Conservation (phyloP, 352 stramenopile genomes). For the Phytophthora syringae region DNA sequence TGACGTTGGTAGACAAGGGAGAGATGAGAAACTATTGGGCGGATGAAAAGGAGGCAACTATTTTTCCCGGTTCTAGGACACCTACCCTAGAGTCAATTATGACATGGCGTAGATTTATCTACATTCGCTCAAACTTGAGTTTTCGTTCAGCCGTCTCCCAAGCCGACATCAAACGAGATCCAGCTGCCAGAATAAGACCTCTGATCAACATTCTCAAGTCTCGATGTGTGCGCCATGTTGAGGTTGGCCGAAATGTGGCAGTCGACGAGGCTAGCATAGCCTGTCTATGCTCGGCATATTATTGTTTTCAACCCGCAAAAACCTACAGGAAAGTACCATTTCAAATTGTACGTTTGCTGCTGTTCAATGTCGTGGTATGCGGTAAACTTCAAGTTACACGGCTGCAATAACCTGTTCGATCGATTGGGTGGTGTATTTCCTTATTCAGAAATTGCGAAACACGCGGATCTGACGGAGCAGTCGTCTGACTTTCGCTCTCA, state of each 20-base stretch:
- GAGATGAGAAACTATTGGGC: slow-evolving; percentile 17
- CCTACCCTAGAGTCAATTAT: slow-evolving; percentile 11
- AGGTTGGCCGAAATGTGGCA: slow-evolving; percentile 27
- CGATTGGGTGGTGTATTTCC: slow-evolving; percentile 21
- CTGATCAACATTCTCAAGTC: slow-evolving; percentile 35
- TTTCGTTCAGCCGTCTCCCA: neutral
- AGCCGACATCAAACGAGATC: neutral
- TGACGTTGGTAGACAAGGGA: slow-evolving; percentile 1
- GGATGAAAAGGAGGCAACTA: slow-evolving; percentile 1
- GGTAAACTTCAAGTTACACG: slow-evolving; percentile 34
- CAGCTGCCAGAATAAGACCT: slow-evolving; percentile 1
- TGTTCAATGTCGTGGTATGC: slow-evolving; percentile 39
- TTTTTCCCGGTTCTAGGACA: neutral
- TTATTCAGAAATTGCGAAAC: neutral
- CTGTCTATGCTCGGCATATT: slow-evolving; percentile 25
- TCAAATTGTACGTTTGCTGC: slow-evolving; percentile 38
- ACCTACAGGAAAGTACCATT: slow-evolving; percentile 43
- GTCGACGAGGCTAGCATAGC: slow-evolving; percentile 40
- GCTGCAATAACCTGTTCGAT: slow-evolving; percentile 23
- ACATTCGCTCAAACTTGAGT: slow-evolving; percentile 12
- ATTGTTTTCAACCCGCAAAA: slow-evolving; percentile 38
- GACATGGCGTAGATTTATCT: slow-evolving; percentile 23
- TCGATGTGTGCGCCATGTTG: slow-evolving; percentile 21
- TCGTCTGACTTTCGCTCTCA: slow-evolving; percentile 20
- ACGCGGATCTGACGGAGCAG: slow-evolving; percentile 1